Conservation (phyloP, 2,329 filamentous ascomycete species). For the Ceratocystis cubensis region DNA sequence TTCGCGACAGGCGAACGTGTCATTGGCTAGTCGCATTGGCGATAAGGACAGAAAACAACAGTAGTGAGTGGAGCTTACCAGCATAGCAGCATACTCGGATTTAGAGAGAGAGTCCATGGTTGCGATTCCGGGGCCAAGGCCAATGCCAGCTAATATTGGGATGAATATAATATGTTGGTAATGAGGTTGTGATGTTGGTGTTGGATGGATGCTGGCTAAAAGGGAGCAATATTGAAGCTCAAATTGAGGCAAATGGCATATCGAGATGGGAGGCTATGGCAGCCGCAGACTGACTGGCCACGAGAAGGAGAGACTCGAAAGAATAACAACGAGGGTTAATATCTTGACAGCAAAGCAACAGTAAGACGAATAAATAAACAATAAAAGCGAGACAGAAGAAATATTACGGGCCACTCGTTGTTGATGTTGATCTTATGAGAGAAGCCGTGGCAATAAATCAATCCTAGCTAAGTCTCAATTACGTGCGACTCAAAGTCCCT, state of each 20-base stretch:
- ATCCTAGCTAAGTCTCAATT: not conserved
- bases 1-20: not conserved
- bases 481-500: not conserved
- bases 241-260: conserved; percentile 8
- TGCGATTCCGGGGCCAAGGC: conserved; percentile 30
- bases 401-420: not conserved
- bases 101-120: conserved; percentile 66
- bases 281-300: not conserved
- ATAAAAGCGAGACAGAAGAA: not conserved
- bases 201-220: not conserved
- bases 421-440: not conserved
- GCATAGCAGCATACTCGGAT: conserved; percentile 84
- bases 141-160: not conserved
- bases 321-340: not conserved
- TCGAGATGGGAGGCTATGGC: conserved; percentile 6
- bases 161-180: not conserved
- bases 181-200: not conserved
- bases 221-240: conserved; percentile 6
- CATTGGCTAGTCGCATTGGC: not conserved
- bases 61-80: conserved; percentile 50
- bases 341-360: not conserved
- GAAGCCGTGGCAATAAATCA: not conserved
- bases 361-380: not conserved
- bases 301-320: not conserved
- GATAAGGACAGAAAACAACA: not conserved